Evolutionary conservation across 495 filamentous ascomycete genomes (phyloP).

Genomic region (Lasiosphaeria miniovina): DNA sequence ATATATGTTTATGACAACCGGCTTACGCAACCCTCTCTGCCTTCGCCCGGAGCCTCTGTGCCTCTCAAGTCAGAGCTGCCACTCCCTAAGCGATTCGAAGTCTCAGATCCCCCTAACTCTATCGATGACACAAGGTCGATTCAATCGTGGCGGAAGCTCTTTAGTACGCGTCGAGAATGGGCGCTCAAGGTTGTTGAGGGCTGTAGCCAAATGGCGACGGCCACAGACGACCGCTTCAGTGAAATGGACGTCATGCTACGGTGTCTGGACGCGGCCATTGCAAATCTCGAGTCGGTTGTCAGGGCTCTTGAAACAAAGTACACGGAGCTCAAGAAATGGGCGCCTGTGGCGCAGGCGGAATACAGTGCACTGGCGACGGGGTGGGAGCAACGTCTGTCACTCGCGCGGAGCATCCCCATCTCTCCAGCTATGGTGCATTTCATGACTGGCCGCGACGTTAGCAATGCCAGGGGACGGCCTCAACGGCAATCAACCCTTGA

Average conservation of each 20-base stretch:
- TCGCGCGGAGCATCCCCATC: conserved; percentile 59
- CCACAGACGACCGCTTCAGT: conserved; percentile 46
- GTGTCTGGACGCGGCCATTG: conserved; percentile 71
- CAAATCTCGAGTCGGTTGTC: conserved; percentile 75
- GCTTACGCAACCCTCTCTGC: conserved; percentile 51
- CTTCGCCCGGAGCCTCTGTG: conserved; percentile 36
- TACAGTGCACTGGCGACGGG: conserved; percentile 61
- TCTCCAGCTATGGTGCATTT: conserved; percentile 50
- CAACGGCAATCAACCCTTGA: conserved; percentile 55
- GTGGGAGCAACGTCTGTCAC: conserved; percentile 65
- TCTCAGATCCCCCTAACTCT: conserved; percentile 65
- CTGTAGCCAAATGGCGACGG: conserved; percentile 56
- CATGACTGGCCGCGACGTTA: conserved; percentile 47
- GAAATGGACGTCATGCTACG: conserved; percentile 71
- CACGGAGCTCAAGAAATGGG: conserved; percentile 69
- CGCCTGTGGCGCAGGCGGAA: conserved; percentile 64
- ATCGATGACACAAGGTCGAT: conserved; percentile 70
- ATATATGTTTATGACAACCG: conserved; percentile 84
- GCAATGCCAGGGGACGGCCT: conserved; percentile 36
- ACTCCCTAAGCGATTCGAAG: conserved; percentile 55
- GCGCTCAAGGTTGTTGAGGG: conserved; percentile 63
- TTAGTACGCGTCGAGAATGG: conserved; percentile 71
- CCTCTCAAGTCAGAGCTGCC: conserved; percentile 49
- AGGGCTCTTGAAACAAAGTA: conserved; percentile 71
- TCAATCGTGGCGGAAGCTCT: conserved; percentile 78